Conservation (phyloP, 306 rosid genomes). For the Vigna mungo region DNA sequence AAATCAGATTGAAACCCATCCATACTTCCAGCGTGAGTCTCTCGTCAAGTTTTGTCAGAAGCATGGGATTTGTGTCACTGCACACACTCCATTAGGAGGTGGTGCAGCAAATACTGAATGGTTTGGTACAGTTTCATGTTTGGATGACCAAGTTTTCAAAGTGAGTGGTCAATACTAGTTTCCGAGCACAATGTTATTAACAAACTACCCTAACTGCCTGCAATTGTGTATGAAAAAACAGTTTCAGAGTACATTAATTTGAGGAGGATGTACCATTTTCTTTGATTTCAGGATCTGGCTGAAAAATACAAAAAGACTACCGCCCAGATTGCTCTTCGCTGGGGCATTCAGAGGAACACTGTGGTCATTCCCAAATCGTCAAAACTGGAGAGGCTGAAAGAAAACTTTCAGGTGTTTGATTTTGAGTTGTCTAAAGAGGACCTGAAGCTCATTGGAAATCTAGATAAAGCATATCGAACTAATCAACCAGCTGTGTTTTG, state of each 20-base stretch:
- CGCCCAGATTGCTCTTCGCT: constrained; percentile 81
- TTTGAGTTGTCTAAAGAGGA: constrained; percentile 75
- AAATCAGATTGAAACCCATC: constrained; percentile 93
- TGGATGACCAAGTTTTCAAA: constrained; percentile 78
- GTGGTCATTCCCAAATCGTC: constrained; percentile 87
- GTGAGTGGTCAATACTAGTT: constrained; percentile 50
- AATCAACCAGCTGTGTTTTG: constrained; percentile 85
- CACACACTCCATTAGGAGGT: constrained; percentile 96
- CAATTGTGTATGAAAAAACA: constrained; percentile 13
- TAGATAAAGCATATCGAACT: constrained; percentile 70
- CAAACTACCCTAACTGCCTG: background rate
- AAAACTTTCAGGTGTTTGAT: constrained; percentile 73
- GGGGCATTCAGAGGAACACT: constrained; percentile 82
- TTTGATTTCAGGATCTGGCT: constrained; percentile 65
- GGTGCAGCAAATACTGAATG: constrained; percentile 78
- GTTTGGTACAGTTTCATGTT: constrained; percentile 84
- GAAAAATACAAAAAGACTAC: constrained; percentile 69
- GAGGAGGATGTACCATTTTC: constrained; percentile 23
- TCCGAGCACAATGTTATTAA: background rate
- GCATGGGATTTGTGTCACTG: constrained; percentile 84
- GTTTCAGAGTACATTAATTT: constrained; percentile 12
- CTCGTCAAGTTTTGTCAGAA: constrained; percentile 87
- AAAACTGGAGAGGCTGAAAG: constrained; percentile 77
- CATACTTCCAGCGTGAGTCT: constrained; percentile 92
- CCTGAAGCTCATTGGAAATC: constrained; percentile 61